Percentiles rank a stretch among this genome's conserved stretches.
These are phyloP conservation scores for Dictyostelium firmibasis DNA, from an alignment of 78 protist genomes.

Conservation along the genomic window DNA sequence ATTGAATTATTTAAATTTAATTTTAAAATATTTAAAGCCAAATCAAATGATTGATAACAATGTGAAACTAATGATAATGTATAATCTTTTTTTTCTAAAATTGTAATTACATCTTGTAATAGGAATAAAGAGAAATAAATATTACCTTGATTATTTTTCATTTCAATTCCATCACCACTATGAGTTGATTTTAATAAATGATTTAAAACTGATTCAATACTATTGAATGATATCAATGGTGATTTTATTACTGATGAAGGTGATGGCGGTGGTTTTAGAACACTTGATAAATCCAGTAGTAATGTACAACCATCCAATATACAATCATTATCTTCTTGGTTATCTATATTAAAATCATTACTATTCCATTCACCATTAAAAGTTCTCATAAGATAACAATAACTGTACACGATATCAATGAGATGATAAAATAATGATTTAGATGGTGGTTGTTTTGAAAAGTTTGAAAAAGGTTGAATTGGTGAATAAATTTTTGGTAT, in stretches of 20 bases:
- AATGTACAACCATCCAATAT: constrained; percentile 28
- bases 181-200: constrained; percentile 1
- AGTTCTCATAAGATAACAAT: constrained; percentile 43
- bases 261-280: constrained; percentile 5
- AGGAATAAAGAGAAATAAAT: constrained; percentile 21
- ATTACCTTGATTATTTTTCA: constrained; percentile 7
- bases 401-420: constrained; percentile 56
- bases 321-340: neutral
- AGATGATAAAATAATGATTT: constrained; percentile 19
- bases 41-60: neutral
- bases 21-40: neutral
- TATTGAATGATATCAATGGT: neutral
- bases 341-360: neutral
- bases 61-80: constrained; percentile 41
- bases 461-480: constrained; percentile 22
- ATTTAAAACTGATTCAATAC: neutral
- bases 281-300: constrained; percentile 1
- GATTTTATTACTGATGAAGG: neutral
- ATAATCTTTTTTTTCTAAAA: neutral
- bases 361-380: constrained; percentile 61
- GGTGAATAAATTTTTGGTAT: neutral
- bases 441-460: constrained; percentile 19
- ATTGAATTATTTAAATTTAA: neutral
- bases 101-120: constrained; percentile 15
- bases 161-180: neutral